Evolutionary conservation across 306 rosid species (phyloP).

Genomic region (Prunus kanzakura): DNA sequence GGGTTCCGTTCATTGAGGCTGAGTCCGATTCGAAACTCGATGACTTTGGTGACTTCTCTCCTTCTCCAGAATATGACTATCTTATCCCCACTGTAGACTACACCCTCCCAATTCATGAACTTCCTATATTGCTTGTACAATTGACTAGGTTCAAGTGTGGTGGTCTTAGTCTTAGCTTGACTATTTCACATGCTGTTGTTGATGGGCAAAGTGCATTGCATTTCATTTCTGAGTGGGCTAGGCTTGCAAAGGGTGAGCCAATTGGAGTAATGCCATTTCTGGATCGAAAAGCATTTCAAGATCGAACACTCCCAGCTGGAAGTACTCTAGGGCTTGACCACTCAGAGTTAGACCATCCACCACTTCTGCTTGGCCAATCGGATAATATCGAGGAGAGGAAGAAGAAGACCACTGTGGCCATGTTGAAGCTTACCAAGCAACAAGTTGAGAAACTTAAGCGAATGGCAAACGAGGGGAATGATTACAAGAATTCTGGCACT

Average conservation of each 20-base stretch:
- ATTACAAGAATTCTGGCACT: neutral
- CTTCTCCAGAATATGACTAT: slow-evolving; percentile 4
- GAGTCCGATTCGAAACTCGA: slow-evolving; percentile 28
- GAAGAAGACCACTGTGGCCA: slow-evolving; percentile 31
- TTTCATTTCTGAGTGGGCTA: slow-evolving; percentile 51
- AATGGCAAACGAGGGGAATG: slow-evolving; percentile 30
- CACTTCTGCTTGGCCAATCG: slow-evolving; percentile 10
- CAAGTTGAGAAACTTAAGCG: slow-evolving; percentile 45
- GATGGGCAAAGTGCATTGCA: slow-evolving; percentile 51
- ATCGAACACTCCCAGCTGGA: neutral
- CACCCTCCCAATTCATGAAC: slow-evolving; percentile 38
- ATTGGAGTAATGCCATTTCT: slow-evolving; percentile 32
- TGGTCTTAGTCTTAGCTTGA: slow-evolving; percentile 32
- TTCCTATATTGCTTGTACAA: slow-evolving; percentile 42
- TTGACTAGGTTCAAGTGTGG: slow-evolving; percentile 57
- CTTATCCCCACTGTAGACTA: slow-evolving; percentile 43
- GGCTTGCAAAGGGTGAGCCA: slow-evolving; percentile 46
- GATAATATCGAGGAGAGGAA: slow-evolving; percentile 35
- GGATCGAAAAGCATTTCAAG: slow-evolving; percentile 25
- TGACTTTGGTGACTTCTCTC: slow-evolving; percentile 38
- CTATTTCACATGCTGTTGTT: slow-evolving; percentile 40
- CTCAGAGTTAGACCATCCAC: slow-evolving; percentile 22
- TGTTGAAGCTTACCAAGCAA: slow-evolving; percentile 33
- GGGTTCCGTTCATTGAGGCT: slow-evolving; percentile 48
- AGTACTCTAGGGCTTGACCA: neutral